Evolutionary conservation across 192 early-diverging fungal genomes (phyloP), one percentile per base, ranked within the genome.

Genomic region (Haplosporangium gracile): DNA sequence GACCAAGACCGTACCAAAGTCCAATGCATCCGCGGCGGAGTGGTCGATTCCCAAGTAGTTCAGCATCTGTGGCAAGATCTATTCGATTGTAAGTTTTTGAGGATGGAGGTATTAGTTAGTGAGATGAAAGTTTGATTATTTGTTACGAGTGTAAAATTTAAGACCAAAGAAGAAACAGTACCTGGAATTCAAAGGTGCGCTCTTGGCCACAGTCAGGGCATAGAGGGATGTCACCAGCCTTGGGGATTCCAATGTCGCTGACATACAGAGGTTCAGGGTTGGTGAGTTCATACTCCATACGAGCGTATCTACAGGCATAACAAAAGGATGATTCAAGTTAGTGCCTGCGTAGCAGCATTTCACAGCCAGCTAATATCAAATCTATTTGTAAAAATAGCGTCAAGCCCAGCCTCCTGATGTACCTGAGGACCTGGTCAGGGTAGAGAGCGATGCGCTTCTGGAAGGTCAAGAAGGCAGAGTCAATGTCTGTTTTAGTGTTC

Each of bases 121-220:
- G 43, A 2, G 2, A 45, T 45, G 11, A 45, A 45, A 45, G 13
- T 45, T 45, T 45, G 43, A 45, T 45, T 13, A 0, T 45, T 10
- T 1, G 43, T 45, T 45, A 45, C 10, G 0, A 45, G 11, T 45
- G 13, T 45, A 45, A 45, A 45, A 53, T 57, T 26, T 39, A 20
- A 32, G 57, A 24, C 49, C 26, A 26, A n/a, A 49, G 29, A 24
- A 77, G 55, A 18, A 26, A 76, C 29, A 49, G 43, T 78, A 94
- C 92, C 89, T 99, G 98, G 82, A 98, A 97, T 88, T 99, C 98
- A 84, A 98, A 97, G 38, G 94, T 92, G 39, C 97, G 91, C 24
- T 86, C 81, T 15, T 91, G 92, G 4, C 92, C 90, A 85, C 98
- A 99, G 71, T 90, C 81, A 24, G 90, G 89, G 88, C 98, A 99